Evolutionary conservation across 345 rosid genomes (phyloP), one percentile per base, ranked within the genome.

Genomic region (Mangifera indica): DNA sequence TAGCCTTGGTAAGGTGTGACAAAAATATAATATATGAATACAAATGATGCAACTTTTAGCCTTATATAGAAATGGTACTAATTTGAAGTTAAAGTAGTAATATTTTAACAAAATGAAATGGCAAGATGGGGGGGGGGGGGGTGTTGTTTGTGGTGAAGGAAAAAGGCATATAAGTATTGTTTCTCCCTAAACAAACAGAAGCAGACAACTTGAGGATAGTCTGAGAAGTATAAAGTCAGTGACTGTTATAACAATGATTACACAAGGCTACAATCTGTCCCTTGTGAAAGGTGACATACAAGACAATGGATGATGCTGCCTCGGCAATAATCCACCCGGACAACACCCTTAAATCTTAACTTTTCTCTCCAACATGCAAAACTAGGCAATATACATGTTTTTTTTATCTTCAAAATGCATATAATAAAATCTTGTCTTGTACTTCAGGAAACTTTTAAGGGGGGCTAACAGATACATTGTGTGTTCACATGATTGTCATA

Each of bases 161-260:
- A 63, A 54, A 2, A 13, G 42, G 18, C 44, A 17, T 6, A 21
- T 8, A 57, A 40, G 21, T 22, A 55, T 34, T 68, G 42, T 55
- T 54, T 57, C 42, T 68, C n/a, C n/a, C 52, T 20, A 14, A 56
- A 14, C 37, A 21, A 40, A 55, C 59, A 52, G 32, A 14, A 67
- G 46, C 32, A n/a, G 22, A 51, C 26, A 67, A 53, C 71, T 29
- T n/a, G 20, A 53, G 44, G 71, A 24, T 52, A n/a, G 26, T 67
- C 24, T 52, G 20, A 52, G 49, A 53, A 53, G 24, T 5, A 42
- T 40, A 21, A 54, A 34, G 60, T 15, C 32, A 20, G 17, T 29
- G 45, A 24, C 14, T 63, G 44, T 42, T 63, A 3, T 34, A 32
- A 18, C 17, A 2, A 29, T 53, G 49, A 52, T 29, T 46, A 13